These are phyloP conservation scores for Neofusicoccum laricinum DNA, from an alignment of 2,329 filamentous ascomycete genomes.

Conservation along the genomic window DNA sequence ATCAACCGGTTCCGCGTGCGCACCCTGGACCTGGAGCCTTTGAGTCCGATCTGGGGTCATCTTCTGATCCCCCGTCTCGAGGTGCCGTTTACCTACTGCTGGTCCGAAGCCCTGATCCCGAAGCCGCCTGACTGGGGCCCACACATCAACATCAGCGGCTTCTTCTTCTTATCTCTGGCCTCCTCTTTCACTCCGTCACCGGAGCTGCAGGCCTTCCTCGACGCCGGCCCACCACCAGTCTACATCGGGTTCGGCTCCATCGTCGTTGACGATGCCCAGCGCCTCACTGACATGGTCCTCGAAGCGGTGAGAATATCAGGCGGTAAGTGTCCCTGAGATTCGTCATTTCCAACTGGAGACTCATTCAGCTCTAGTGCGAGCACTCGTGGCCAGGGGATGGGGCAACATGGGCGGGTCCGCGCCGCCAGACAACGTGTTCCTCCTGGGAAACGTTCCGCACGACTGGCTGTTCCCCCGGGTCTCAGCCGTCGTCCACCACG, in stretches of 20 bases:
- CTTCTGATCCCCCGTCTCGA: slow-evolving; percentile 69
- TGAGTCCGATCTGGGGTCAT: slow-evolving; percentile 74
- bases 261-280: slow-evolving; percentile 68
- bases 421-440: slow-evolving; percentile 59
- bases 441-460: slow-evolving; percentile 72
- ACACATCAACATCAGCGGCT: slow-evolving; percentile 72
- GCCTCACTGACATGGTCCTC: slow-evolving; percentile 69
- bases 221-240: slow-evolving; percentile 53
- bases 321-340: too few relatives aligned
- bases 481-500: slow-evolving; percentile 10
- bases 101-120: slow-evolving; percentile 61
- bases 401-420: slow-evolving; percentile 61
- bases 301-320: slow-evolving; percentile 64
- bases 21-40: slow-evolving; percentile 67
- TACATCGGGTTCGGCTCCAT: slow-evolving; percentile 78
- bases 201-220: slow-evolving; percentile 43
- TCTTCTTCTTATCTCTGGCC: slow-evolving; percentile 72
- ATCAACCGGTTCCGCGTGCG: slow-evolving; percentile 71
- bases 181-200: slow-evolving; percentile 58
- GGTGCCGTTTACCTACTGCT: slow-evolving; percentile 62
- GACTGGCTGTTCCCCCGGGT: slow-evolving; percentile 64
- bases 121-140: slow-evolving; percentile 68
- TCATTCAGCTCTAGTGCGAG: slow-evolving; percentile 49
- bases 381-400: slow-evolving; percentile 74
- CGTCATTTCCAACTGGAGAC: too few relatives aligned